Evolutionary conservation across 2,329 filamentous ascomycete species (phyloP).

Genomic region (Delphinella strobiligena): DNA sequence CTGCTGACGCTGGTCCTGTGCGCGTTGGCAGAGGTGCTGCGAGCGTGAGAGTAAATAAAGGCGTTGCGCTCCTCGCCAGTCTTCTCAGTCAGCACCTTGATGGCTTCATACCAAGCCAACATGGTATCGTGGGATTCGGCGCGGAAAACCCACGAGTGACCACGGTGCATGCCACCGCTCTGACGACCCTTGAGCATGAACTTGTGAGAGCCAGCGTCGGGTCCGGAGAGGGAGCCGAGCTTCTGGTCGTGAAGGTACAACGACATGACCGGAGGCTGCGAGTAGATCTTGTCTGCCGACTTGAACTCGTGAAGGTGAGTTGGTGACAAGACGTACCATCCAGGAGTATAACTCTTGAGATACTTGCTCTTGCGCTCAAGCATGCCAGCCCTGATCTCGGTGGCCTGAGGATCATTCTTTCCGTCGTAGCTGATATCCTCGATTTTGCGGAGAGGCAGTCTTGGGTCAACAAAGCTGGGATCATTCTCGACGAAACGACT

Average conservation of each 20-base stretch:
- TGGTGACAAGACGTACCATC: conserved; percentile 93
- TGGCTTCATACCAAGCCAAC: conserved; percentile 93
- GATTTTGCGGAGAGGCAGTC: conserved; percentile 61
- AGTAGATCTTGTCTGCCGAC: conserved; percentile 76
- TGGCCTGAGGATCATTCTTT: conserved; percentile 67
- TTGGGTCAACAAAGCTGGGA: conserved; percentile 77
- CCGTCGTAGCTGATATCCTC: conserved; percentile 87
- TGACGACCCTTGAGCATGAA: conserved; percentile 96
- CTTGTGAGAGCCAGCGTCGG: conserved; percentile 80
- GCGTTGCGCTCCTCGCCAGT: conserved; percentile 77
- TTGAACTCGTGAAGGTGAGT: conserved; percentile 99
- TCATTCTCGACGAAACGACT: conserved; percentile 66
- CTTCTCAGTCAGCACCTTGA: conserved; percentile 79
- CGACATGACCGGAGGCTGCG: conserved; percentile 88
- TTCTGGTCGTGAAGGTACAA: conserved; percentile 91
- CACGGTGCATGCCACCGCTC: conserved; percentile 81
- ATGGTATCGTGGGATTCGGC: conserved; percentile 76
- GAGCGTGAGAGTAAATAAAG: conserved; percentile 71
- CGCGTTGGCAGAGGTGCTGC: conserved; percentile 59
- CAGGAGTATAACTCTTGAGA: conserved; percentile 89
- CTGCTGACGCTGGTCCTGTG: conserved; percentile 45
- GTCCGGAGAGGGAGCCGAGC: conserved; percentile 77
- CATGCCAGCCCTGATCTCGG: conserved; percentile 81
- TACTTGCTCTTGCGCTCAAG: conserved; percentile 98
- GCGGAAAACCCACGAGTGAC: conserved; percentile 56